Base-by-base conservation (phyloP, 176 grass and related monocot genomes). In the Urochloa ruziziensis region DNA sequence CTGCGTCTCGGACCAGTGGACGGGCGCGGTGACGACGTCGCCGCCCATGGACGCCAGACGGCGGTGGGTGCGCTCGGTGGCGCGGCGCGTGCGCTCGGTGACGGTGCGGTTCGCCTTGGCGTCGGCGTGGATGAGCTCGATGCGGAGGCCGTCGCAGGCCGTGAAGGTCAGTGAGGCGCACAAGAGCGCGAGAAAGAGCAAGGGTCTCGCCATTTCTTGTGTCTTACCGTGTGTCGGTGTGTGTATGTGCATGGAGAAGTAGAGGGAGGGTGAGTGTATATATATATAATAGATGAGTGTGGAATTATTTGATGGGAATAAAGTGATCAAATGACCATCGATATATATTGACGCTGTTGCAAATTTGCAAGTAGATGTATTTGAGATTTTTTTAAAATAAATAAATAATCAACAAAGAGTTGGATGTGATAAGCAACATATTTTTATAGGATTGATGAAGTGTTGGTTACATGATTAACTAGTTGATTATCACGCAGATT, bases 81-180 rank as follows among this genome's bases (percentile, higher is more conserved):
- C 80, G 7, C 67, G 67, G 25, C 37, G 80, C 67, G 34, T 46
- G 9, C 39, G 51, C 53, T 82, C 53, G 18, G 32, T 7, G 6
- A 14, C 21, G 67, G 34, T 47, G 53, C 53, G 30, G 37, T 44
- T 46, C 17, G 9, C 27, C 67, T 34, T 71, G 36, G 80, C 80
- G 80, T 82, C 80, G 11, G 61, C 67, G 19, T 82, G 67, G 67
- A 54, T 72, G 67, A 82, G 80, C 67, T 71, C 28, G 7, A 82
- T 37, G 10, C 13, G 67, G 67, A 72, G 12, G 67, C 36, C 48
- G 12, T 29, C 71, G 48, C 42, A 9, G 42, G 42, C 6, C 60
- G 60, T 21, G 3, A 65, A 65, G 12, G 28, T 7, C 43, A 79
- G 18, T 59, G 60, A 33, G 77, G 29, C 60, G 60, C 60, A 79